A percentile compares a stretch with the other conserved stretches of the same genome.
Conservation (phyloP, 352 stramenopile genomes). For the Phytophthora citricola region DNA sequence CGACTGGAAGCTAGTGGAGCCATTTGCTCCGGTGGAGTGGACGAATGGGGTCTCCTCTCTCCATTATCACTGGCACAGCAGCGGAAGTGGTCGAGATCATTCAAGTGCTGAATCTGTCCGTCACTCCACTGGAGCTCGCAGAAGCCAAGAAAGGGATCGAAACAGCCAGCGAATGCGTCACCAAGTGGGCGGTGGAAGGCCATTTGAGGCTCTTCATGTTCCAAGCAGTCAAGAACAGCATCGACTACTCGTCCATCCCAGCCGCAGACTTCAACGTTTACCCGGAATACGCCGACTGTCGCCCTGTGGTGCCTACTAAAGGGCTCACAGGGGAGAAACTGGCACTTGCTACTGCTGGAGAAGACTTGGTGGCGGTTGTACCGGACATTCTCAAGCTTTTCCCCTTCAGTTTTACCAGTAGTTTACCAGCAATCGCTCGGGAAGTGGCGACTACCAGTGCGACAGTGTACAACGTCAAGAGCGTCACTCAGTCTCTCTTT, state of each 20-base stretch:
- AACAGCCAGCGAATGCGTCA: slow-evolving; percentile 20
- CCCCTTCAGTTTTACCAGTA: slow-evolving; percentile 33
- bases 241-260: slow-evolving; percentile 38
- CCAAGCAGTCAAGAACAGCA: slow-evolving; percentile 29
- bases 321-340: slow-evolving; percentile 20
- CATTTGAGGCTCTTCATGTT: slow-evolving; percentile 33
- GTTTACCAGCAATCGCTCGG: slow-evolving; percentile 15
- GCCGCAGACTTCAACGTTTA: slow-evolving; percentile 36
- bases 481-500: slow-evolving; percentile 32
- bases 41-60: slow-evolving; percentile 37
- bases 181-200: slow-evolving; percentile 15
- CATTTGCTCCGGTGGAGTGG: slow-evolving; percentile 32
- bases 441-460: slow-evolving; percentile 10
- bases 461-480: slow-evolving; percentile 28
- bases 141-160: slow-evolving; percentile 26
- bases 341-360: slow-evolving; percentile 18
- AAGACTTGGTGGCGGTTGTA: slow-evolving; percentile 29
- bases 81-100: slow-evolving; percentile 28
- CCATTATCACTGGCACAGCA: slow-evolving; percentile 24
- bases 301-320: slow-evolving; percentile 17
- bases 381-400: slow-evolving; percentile 36
- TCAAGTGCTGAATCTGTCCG: slow-evolving; percentile 17
- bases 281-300: slow-evolving; percentile 35
- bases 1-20: slow-evolving; percentile 28
- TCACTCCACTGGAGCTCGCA: slow-evolving; percentile 17